Evolutionary conservation across 345 rosid species (phyloP).

Genomic region (Trapa bicornis): DNA sequence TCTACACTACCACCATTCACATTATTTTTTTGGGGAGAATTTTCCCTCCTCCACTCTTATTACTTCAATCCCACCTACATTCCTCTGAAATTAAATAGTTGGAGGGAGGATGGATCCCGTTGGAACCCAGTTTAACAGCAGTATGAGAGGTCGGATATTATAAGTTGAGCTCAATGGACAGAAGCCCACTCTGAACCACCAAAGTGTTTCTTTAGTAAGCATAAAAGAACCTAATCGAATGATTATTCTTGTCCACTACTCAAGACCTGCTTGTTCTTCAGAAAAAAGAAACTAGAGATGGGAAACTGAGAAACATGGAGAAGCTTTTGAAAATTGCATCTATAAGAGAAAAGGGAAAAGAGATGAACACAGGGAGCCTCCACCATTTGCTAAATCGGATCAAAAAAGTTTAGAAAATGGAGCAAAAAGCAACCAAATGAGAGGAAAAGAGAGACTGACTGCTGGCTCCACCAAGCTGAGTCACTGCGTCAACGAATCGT

Average conservation of each 20-base stretch:
- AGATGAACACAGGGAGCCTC: neutral
- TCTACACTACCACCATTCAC: too few species aligned
- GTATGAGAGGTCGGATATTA: neutral
- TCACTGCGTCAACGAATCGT: slow-evolving; percentile 76
- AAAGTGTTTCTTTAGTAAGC: too few species aligned
- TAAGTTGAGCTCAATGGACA: too few species aligned
- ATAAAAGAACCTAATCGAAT: too few species aligned
- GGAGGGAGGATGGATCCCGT: neutral
- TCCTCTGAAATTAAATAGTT: neutral
- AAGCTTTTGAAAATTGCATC: too few species aligned
- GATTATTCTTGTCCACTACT: too few species aligned
- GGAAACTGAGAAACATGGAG: too few species aligned
- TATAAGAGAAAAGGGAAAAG: too few species aligned
- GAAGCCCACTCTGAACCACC: too few species aligned
- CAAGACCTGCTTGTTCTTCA: too few species aligned
- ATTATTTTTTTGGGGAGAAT: too few species aligned
- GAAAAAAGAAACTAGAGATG: too few species aligned
- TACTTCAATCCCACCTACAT: neutral
- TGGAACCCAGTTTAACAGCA: neutral
- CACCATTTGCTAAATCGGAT: neutral
- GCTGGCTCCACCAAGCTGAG: slow-evolving; percentile 80
- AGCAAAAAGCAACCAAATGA: neutral
- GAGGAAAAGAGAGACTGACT: slow-evolving; percentile 23
- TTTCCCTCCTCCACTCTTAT: neutral
- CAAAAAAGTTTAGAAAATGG: neutral